Base-by-base conservation (phyloP, 2,329 filamentous ascomycete species). In the Aspergillus pseudonomiae region DNA sequence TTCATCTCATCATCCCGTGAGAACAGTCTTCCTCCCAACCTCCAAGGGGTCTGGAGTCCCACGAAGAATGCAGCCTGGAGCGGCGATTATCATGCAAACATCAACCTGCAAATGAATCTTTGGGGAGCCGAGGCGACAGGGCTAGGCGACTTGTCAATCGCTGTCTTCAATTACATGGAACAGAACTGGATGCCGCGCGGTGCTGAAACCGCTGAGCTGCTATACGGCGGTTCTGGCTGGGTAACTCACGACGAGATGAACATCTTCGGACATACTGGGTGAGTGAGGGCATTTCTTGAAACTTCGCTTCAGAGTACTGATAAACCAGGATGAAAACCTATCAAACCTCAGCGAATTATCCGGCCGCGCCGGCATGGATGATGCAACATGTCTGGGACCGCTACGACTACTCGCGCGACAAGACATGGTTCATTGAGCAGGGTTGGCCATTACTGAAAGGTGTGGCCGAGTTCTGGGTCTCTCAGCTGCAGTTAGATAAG, bases 31-130 rank as follows among this genome's bases (percentile, higher is more conserved):
- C 86, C 86, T 0, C 78, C 85, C 0, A 88, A 88, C 61, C 77
- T 89, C 0, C 84, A 86, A 69, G 86, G 86, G 0, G 78, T 80
- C 21, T 88, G 86, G 86, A 82, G 48, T 11, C 28, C 48, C 30
- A 53, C 80, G 5, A 80, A 84, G 52, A 72, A 77, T 0, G 70
- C 83, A 3, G 79, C 81, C 0, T 86, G 86, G 86, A 79, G 81
- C 14, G 81, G 78, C 2, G 85, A 88, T 67, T 88, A 87, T 61
- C 85, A 87, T 59, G 78, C 81, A 45, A 85, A 88, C 64, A 87
- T 88, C 68, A 88, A 88, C 62, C 62, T 88, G 0, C 84, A 88
- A 66, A 88, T 88, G 86, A 88, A 88, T 63, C 82, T 88, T 67
- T 88, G 86, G 86, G 77, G 74, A 0, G 80, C 81, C 0, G 84